Percentiles rank a stretch among this genome's conserved stretches.
Conservation (phyloP, 164 flowering plant genomes). For the Macadamia tetraphylla region DNA sequence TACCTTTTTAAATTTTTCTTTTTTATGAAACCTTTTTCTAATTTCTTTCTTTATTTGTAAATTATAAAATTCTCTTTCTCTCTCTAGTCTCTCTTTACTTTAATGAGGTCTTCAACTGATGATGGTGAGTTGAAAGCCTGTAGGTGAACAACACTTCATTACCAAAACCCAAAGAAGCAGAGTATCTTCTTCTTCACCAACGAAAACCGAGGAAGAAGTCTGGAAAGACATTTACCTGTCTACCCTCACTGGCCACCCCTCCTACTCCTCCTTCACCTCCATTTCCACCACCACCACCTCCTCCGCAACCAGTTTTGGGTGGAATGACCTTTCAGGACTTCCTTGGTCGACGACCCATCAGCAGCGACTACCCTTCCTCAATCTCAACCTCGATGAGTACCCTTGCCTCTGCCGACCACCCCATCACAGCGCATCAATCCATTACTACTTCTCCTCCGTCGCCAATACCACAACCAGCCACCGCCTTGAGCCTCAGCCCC, state of each 20-base stretch:
- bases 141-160: too few relatives aligned
- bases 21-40: too few relatives aligned
- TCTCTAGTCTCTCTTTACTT: too few relatives aligned
- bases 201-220: constrained; percentile 54
- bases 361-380: constrained; percentile 14
- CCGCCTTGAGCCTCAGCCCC: constrained; percentile 22
- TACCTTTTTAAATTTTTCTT: too few relatives aligned
- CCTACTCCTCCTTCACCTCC: constrained; percentile 1
- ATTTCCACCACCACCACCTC: background rate
- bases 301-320: constrained; percentile 4
- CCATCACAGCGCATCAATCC: background rate
- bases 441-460: background rate
- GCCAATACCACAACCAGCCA: constrained; percentile 13
- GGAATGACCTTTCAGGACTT: constrained; percentile 25
- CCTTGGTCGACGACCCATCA: constrained; percentile 25
- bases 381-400: background rate
- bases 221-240: constrained; percentile 46
- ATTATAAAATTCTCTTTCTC: too few relatives aligned
- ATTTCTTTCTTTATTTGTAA: too few relatives aligned
- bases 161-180: too few relatives aligned
- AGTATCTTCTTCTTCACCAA: background rate
- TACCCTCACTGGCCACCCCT: constrained; percentile 15
- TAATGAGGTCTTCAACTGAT: too few relatives aligned
- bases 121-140: too few relatives aligned
- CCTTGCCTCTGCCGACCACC: background rate